Percentiles rank a stretch among this genome's conserved stretches.
Evolutionary conservation across 208 protist genomes (phyloP).

Genomic region (Leptomonas pyrrhocoris): DNA sequence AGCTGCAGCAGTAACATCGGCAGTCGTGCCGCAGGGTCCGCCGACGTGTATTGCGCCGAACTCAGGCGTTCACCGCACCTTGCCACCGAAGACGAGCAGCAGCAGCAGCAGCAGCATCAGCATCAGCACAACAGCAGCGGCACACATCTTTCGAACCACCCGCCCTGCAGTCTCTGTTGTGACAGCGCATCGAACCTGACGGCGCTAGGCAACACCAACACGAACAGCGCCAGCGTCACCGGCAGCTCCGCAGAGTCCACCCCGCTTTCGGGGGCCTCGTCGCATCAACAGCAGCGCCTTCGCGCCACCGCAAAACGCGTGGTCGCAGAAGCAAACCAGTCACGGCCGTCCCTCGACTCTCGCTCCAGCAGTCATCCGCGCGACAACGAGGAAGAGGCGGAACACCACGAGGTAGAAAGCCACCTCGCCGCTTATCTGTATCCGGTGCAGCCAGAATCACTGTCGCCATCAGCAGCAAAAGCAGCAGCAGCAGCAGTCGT

Average conservation of each 20-base stretch:
- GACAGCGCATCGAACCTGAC: conserved; percentile 28
- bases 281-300: conserved; percentile 14
- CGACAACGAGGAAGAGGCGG: conserved; percentile 18
- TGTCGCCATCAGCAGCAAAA: background rate
- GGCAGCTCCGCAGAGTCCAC: conserved; percentile 27
- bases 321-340: conserved; percentile 15
- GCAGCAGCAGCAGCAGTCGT: background rate
- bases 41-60: background rate
- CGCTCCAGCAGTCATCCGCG: conserved; percentile 7
- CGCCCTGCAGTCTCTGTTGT: conserved; percentile 20
- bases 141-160: background rate
- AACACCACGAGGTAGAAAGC: background rate
- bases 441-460: background rate
- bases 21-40: background rate
- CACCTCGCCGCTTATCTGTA: background rate
- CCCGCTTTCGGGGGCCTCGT: conserved; percentile 27
- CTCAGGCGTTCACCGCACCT: background rate
- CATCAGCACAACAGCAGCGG: background rate
- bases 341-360: conserved; percentile 20
- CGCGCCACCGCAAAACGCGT: conserved; percentile 12
- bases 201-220: conserved; percentile 18
- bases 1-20: background rate
- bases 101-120: background rate
- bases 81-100: conserved; percentile 3
- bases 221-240: conserved; percentile 13